Base-by-base conservation (phyloP, 2,329 filamentous ascomycete genomes). In the Talaromyces sp. region DNA sequence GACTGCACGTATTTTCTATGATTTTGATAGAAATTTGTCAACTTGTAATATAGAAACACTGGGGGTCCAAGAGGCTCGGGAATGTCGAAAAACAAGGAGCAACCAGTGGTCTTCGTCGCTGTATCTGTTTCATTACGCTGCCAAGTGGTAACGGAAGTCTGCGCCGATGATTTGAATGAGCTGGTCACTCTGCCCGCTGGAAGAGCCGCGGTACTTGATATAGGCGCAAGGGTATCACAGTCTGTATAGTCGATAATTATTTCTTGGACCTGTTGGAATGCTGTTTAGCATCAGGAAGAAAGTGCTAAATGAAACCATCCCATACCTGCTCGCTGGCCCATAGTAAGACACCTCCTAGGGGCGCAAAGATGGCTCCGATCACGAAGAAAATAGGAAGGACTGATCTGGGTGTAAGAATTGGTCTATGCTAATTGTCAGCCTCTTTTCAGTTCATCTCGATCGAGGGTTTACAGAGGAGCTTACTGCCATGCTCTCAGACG, bases 1-100 rank as follows among this genome's bases (percentile, higher is more conserved):
- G 90, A 96, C 70, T 91, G 89, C 61, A 97, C 94, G 66, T 99
- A 99, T 73, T 93, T 87, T 64, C 94, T 88, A 72, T 99, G 94
- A 72, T 99, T 99, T 75, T 99, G 94, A 78, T 97, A 97, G 78
- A 99, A 99, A 77, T 97, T 96, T 59, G 91, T 93, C 62, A 99
- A 85, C 65, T 89, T 88, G 75, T 99, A 99, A 79, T 97, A 99
- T 74, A 97, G 85, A 61, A 93, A 83, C 10, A 99, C 89, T 0
- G 93, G 91, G 1, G 91, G 84, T 2, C 82, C 80, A 74, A 99
- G 87, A 59, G 85, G 78, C 66, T 93, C 87, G 1, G 91, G 90
- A 8, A 97, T 85, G 36, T 83, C 79, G 75, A 97, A 96, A 61
- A 84, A 80, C 57, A 99, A 75, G 33, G 82, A 82, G 81, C 94